phyloP scores from a whole-genome alignment of 2,329 filamentous ascomycete genomes.

The Sporothrix variecibatus region DNA sequence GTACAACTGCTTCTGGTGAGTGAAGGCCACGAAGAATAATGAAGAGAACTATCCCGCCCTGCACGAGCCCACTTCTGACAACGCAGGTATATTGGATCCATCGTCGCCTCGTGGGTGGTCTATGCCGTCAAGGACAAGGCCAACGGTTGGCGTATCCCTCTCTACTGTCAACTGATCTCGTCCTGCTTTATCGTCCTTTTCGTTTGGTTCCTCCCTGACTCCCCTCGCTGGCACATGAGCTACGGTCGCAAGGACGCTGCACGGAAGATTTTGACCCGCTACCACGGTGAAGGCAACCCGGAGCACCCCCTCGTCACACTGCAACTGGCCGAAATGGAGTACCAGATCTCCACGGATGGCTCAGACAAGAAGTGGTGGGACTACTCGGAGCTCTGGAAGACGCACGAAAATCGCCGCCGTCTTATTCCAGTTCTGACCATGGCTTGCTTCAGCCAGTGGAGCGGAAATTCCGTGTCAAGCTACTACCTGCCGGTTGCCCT shows the following conservation, averaged over 20 bases:
- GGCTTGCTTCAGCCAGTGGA: conserved; percentile 42
- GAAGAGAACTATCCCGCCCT: too few species aligned
- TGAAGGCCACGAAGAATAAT: too few species aligned
- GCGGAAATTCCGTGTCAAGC: conserved; percentile 50
- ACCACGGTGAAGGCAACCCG: conserved; percentile 55
- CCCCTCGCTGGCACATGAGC: neutral
- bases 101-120: conserved; percentile 25
- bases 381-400: conserved; percentile 47
- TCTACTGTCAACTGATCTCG: conserved; percentile 37
- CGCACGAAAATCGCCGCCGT: conserved; percentile 43
- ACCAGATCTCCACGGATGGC: conserved; percentile 43
- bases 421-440: conserved; percentile 45
- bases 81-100: conserved; percentile 25
- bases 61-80: conserved; percentile 1
- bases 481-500: conserved; percentile 60
- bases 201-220: neutral
- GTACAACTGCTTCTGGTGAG: conserved; percentile 28
- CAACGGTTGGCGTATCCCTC: conserved; percentile 52
- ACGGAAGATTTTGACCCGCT: conserved; percentile 43
- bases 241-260: neutral
- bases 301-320: conserved; percentile 35
- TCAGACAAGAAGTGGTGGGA: conserved; percentile 51
- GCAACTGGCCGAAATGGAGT: conserved; percentile 32
- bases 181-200: conserved; percentile 26
- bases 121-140: neutral